phyloP scores from a whole-genome alignment of 2,329 filamentous ascomycete genomes.

The Furcasterigmium sp. region DNA sequence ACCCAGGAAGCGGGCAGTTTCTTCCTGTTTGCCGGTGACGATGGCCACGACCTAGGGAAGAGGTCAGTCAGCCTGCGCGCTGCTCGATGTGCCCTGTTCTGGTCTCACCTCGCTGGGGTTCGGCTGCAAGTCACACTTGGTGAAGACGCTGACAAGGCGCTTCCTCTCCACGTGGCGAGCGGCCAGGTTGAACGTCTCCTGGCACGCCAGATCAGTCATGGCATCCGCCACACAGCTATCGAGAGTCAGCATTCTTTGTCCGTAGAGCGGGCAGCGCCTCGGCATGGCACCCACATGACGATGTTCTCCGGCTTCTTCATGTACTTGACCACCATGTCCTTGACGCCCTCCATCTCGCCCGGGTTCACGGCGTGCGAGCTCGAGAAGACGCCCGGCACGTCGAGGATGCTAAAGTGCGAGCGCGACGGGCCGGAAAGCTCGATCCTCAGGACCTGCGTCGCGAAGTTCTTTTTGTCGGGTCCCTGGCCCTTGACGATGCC shows the following conservation, averaged over 20 bases:
- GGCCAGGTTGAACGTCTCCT: conserved; percentile 22
- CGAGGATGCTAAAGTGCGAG: conserved; percentile 30
- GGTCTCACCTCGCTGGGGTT: conserved; percentile 14
- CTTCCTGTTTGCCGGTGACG: conserved; percentile 4
- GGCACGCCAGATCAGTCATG: conserved; percentile 21
- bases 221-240: conserved; percentile 27
- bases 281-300: conserved; percentile 24
- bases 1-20: conserved; percentile 6
- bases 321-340: conserved; percentile 26
- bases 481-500: conserved; percentile 19
- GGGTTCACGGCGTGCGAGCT: conserved; percentile 18
- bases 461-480: conserved; percentile 25
- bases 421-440: conserved; percentile 28
- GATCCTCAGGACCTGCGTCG: conserved; percentile 27
- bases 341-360: conserved; percentile 21
- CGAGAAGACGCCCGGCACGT: conserved; percentile 27
- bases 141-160: conserved; percentile 29
- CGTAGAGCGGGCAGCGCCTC: neutral
- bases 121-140: conserved; percentile 26
- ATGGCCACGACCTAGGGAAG: conserved; percentile 5
- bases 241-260: neutral
- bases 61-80: neutral
- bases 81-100: no score
- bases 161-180: conserved; percentile 18
- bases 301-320: conserved; percentile 29